These are phyloP conservation scores for Paramecium sexaurelia DNA, from an alignment of 73 alveolate species.

Conservation along the genomic window DNA sequence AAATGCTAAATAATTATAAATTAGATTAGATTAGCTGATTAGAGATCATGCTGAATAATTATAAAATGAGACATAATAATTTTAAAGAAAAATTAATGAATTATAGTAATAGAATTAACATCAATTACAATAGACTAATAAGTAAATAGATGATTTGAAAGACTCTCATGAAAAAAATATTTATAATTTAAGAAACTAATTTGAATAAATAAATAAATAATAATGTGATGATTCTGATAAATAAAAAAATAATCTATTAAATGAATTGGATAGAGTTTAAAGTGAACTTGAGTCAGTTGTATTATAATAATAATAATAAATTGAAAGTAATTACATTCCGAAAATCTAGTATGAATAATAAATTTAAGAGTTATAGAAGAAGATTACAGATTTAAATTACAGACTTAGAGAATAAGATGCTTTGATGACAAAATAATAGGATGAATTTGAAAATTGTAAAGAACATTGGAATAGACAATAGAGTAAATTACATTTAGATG, in stretches of 20 bases:
- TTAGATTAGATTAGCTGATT: background rate
- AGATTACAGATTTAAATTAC: background rate
- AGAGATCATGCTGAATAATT: constrained; percentile 31
- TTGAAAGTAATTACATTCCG: constrained; percentile 40
- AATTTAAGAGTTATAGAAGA: background rate
- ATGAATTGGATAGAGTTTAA: constrained; percentile 45
- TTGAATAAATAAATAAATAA: constrained; percentile 13
- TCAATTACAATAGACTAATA: background rate
- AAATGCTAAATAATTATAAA: background rate
- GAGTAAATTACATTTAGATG: constrained; percentile 33
- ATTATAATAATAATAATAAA: constrained; percentile 1
- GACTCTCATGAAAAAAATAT: constrained; percentile 18
- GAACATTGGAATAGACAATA: constrained; percentile 56
- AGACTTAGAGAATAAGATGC: constrained; percentile 10
- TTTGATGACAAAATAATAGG: background rate
- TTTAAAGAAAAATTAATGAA: background rate
- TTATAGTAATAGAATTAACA: background rate
- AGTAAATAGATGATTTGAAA: background rate
- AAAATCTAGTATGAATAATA: constrained; percentile 14
- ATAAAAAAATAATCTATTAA: background rate
- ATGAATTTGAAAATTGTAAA: background rate
- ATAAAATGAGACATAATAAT: constrained; percentile 3
- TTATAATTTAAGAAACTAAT: background rate
- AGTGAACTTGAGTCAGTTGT: constrained; percentile 47
- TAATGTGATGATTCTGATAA: constrained; percentile 28